Conservation (phyloP, 129 eudicot species). For the Escallonia rubra region DNA sequence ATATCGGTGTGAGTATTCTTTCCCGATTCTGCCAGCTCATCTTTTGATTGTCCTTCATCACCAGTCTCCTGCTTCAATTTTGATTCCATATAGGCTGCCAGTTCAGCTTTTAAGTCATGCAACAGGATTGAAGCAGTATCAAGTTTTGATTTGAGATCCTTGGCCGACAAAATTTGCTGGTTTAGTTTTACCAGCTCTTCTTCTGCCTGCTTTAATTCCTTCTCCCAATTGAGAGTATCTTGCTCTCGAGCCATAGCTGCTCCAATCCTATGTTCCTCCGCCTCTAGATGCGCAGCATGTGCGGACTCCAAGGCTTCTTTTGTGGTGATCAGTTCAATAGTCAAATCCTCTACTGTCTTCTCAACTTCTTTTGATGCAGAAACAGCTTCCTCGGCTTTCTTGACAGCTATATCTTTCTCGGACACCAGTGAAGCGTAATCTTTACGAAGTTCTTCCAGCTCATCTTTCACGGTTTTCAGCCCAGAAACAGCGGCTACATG, state of each 20-base stretch:
- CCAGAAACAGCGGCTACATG: constrained; percentile 67
- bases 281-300: constrained; percentile 89
- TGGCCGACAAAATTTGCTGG: constrained; percentile 36
- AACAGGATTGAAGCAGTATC: constrained; percentile 61
- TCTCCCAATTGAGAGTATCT: constrained; percentile 67
- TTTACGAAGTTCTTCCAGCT: constrained; percentile 48
- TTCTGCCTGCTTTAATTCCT: constrained; percentile 67
- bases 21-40: constrained; percentile 11
- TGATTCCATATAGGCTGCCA: constrained; percentile 80
- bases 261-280: constrained; percentile 87
- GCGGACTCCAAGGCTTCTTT: constrained; percentile 84
- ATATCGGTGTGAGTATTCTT: constrained; percentile 33
- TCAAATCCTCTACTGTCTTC: constrained; percentile 75
- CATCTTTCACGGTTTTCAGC: constrained; percentile 47
- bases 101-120: constrained; percentile 55
- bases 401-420: constrained; percentile 62
- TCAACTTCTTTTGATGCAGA: constrained; percentile 68
- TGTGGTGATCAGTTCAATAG: constrained; percentile 68
- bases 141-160: constrained; percentile 59
- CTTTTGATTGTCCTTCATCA: neutral
- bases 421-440: constrained; percentile 46
- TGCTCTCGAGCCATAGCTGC: constrained; percentile 75
- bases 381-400: constrained; percentile 60
- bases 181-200: constrained; percentile 56
- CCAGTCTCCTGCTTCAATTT: constrained; percentile 36